These are phyloP conservation scores for Wallacemonas sp. DNA, from an alignment of 208 protist genomes.

Conservation along the genomic window DNA sequence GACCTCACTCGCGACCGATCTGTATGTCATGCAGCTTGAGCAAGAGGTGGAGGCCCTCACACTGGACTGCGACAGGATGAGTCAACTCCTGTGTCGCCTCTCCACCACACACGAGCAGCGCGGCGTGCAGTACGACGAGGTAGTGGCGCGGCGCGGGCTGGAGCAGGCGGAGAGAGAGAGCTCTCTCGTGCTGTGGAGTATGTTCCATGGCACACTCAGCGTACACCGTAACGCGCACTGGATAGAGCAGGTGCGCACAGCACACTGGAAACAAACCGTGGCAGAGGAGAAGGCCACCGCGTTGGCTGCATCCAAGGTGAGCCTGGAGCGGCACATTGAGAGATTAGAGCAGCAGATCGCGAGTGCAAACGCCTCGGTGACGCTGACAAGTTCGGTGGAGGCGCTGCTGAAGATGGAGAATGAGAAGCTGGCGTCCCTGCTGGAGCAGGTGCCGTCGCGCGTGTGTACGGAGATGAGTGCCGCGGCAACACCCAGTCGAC, in stretches of 20 bases:
- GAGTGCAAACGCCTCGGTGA: not conserved
- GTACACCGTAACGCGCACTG: not conserved
- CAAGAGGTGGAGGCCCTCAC: constrained; percentile 33
- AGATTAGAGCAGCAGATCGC: constrained; percentile 17
- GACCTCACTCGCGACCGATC: constrained; percentile 19
- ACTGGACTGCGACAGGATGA: constrained; percentile 17
- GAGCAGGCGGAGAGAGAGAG: constrained; percentile 1
- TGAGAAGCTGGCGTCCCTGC: constrained; percentile 24
- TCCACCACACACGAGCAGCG: constrained; percentile 5
- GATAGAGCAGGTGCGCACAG: constrained; percentile 1
- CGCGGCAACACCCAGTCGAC: not conserved
- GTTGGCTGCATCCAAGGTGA: not conserved
- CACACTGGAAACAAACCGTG: not conserved
- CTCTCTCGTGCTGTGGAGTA: not conserved
- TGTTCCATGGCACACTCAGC: not conserved
- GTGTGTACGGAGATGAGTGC: constrained; percentile 22
- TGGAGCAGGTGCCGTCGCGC: constrained; percentile 31
- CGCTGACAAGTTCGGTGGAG: constrained; percentile 5
- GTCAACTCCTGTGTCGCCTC: not conserved
- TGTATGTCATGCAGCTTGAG: constrained; percentile 31
- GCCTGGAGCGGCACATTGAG: constrained; percentile 13
- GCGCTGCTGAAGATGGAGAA: constrained; percentile 28
- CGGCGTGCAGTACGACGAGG: constrained; percentile 15
- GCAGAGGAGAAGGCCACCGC: not conserved
- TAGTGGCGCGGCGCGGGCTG: not conserved